Conservation (phyloP, 768 basidiomycete genomes). For the Leucocoprinus birnbaumii region DNA sequence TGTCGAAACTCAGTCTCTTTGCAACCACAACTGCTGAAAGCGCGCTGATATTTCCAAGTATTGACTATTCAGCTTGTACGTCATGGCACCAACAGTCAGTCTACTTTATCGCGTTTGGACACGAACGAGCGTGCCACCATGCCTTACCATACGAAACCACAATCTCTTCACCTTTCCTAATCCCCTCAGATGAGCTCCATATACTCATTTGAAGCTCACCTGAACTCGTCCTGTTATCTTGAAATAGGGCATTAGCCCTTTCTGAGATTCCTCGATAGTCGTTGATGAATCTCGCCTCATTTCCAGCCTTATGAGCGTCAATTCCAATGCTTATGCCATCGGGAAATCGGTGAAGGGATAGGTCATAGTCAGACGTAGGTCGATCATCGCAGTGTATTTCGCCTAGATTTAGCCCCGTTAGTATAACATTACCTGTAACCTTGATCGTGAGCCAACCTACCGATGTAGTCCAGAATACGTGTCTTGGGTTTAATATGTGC, state of each 20-base stretch:
- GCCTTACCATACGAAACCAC: constrained; percentile 86
- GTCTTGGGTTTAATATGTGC: constrained; percentile 65
- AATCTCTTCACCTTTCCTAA: constrained; percentile 82
- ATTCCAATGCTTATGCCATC: constrained; percentile 66
- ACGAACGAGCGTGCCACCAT: constrained; percentile 65
- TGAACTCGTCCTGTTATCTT: constrained; percentile 44
- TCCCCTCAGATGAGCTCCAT: constrained; percentile 55
- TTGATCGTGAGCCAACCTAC: constrained; percentile 18
- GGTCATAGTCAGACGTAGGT: constrained; percentile 79
- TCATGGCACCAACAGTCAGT: too few species aligned
- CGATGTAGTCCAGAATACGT: constrained; percentile 75
- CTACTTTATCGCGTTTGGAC: background rate
- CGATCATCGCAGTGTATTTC: constrained; percentile 81
- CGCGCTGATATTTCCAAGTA: too few species aligned
- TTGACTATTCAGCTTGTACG: too few species aligned
- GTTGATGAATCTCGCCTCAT: constrained; percentile 87
- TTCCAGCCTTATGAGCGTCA: constrained; percentile 75
- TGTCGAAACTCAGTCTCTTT: too few species aligned
- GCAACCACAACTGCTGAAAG: too few species aligned
- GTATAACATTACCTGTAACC: background rate
- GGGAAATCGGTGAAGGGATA: constrained; percentile 66
- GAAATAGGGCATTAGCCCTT: constrained; percentile 71
- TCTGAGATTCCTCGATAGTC: constrained; percentile 80
- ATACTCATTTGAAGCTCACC: constrained; percentile 80
- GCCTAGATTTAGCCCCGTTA: constrained; percentile 34